Conservation (phyloP, 345 rosid species). For the Garcia nutans region DNA sequence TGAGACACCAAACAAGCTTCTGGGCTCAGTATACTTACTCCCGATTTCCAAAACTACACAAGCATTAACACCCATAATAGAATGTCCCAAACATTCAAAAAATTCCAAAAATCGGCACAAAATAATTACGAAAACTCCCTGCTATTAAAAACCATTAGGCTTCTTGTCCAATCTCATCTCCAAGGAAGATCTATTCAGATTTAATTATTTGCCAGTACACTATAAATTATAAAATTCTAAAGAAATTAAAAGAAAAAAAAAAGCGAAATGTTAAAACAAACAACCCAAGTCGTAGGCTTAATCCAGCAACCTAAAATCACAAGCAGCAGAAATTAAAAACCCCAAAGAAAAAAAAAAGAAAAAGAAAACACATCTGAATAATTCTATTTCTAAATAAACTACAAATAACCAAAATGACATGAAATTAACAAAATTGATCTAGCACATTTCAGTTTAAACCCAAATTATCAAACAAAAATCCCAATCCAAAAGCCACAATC, state of each 20-base stretch:
- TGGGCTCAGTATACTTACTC: background rate
- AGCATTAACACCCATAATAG: background rate
- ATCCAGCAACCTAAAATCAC: background rate
- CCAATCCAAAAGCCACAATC: background rate
- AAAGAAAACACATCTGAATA: too few species aligned
- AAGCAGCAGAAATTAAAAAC: background rate
- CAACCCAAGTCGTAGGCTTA: background rate
- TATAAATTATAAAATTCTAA: background rate
- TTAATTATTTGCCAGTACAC: background rate
- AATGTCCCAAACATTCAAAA: background rate
- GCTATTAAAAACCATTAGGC: background rate
- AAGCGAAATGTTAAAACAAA: too few species aligned
- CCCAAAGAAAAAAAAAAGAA: too few species aligned
- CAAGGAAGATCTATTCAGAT: background rate
- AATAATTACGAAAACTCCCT: background rate
- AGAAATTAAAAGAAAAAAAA: too few species aligned
- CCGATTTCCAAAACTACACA: background rate
- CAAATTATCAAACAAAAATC: background rate
- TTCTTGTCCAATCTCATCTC: background rate
- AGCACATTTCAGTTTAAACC: constrained; percentile 1
- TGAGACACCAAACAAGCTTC: background rate
- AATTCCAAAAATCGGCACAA: background rate
- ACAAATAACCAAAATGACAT: background rate
- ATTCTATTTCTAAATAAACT: background rate
- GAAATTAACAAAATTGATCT: background rate